Evolutionary conservation across 345 rosid species (phyloP), one percentile per base, ranked within the genome.

Genomic region (Moricandia moricandioides): DNA sequence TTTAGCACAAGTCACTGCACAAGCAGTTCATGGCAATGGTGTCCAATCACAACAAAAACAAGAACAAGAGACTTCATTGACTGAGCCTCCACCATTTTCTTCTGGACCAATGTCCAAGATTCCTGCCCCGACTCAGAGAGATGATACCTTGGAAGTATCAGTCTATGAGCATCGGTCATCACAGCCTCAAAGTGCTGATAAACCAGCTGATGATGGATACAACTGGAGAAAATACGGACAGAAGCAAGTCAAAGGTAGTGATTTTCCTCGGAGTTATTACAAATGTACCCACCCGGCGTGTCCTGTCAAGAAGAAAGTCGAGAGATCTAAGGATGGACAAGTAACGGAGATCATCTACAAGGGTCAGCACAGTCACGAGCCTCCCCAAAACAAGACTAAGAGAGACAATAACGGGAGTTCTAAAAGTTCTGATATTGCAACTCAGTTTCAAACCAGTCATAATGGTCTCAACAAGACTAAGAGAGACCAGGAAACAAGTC

Each of bases 181-280:
- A 24, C 89, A 84, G 45, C 74, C 83, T 69, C 55, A 70, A 14
- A 55, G 71, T 33, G 80, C 79, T 57, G 96, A 88, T 60, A 93
- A 89, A 80, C 91, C 93, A 16, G 83, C 88, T 34, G 82, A 79
- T 59, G 97, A 93, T 78, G 88, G 87, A 60, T 91, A 87, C 75
- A 93, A 93, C 68, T 93, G 96, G 98, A 76, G 98, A 11, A 93
- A 93, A 80, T 93, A 93, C 54, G 96, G 97, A 27, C 97, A 93
- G 84, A 93, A 93, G 65, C 92, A 88, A 72, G 93, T 91, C 24
- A 93, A 93, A 79, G 97, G 98, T 1, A 84, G 96, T 61, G 89
- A 90, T 62, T 90, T 69, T 71, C 95, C 93, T 37, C 81, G 94
- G 73, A 90, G 98, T 82, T 92, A 92, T 68, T 92, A 92, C 77